Base-by-base conservation (phyloP, 345 rosid genomes). In the Abelmoschus esculentus region DNA sequence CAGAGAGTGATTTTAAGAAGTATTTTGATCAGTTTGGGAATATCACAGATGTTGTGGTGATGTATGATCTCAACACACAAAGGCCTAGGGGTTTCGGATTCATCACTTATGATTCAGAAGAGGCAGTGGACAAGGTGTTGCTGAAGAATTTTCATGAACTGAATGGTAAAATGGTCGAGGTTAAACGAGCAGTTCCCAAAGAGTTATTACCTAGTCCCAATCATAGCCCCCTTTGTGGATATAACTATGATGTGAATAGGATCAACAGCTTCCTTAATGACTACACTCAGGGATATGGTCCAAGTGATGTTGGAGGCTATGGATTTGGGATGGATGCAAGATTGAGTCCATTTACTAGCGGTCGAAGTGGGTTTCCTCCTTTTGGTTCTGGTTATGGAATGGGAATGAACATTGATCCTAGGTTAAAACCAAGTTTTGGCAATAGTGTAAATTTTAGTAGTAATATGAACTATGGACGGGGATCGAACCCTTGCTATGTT, bases 81-180 rank as follows among this genome's bases (percentile, higher is more conserved):
- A 56, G 60, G 60, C 31, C 60, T 56, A 56, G 60, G 60, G 60
- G 60, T 56, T 56, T 56, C 14, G 60, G 60, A 26, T 56, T 56
- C 15, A 56, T 56, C 31, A 56, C 60, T 56, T 56, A 19, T 22
- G 60, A 56, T 56, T 56, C 60, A 22, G 60, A 56, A 56, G 60
- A 56, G 60, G 60, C 60, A 2, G 60, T 56, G 29, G 60, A 56
- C 32, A 56, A 22, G 6, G 60, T 56, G 60, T 56, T 56, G 60
- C 60, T 56, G 3, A 56, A 56, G 26, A 56, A 56, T 56, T 56
- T 56, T 29, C 60, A 56, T 22, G 60, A 56, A 22, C 60, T 56
- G 32, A 56, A 56, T 11, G 60, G 60, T 56, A 56, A 56, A 56
- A 56, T 56, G 60, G 60, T 22, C 6, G 32, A 56, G 60, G 60